These are phyloP conservation scores for Byssochlamys sp. DNA, from an alignment of 2,329 filamentous ascomycete genomes.

Conservation along the genomic window DNA sequence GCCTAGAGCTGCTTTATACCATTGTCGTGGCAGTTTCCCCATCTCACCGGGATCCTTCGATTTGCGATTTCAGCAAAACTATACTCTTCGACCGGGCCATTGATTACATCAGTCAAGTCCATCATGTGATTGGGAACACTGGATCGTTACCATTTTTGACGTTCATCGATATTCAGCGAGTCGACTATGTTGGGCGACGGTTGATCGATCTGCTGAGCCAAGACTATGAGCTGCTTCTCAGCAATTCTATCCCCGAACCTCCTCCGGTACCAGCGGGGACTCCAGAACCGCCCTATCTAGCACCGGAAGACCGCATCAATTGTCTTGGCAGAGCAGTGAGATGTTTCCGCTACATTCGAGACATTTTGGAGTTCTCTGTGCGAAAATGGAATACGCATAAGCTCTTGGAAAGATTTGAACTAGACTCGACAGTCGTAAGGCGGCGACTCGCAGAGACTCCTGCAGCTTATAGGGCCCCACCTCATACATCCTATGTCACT, in stretches of 20 bases:
- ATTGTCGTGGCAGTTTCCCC: constrained; percentile 83
- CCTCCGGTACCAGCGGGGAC: constrained; percentile 22
- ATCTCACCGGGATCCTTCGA: constrained; percentile 58
- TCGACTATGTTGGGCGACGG: constrained; percentile 58
- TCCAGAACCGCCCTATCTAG: constrained; percentile 22
- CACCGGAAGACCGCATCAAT: constrained; percentile 23
- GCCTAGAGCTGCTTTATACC: constrained; percentile 81
- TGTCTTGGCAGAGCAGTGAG: constrained; percentile 23
- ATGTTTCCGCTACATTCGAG: constrained; percentile 22
- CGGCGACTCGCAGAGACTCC: constrained; percentile 1
- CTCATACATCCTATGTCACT: constrained; percentile 8
- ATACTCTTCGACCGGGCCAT: constrained; percentile 80
- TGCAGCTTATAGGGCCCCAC: constrained; percentile 1
- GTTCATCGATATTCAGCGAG: constrained; percentile 76
- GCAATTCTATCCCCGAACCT: constrained; percentile 17
- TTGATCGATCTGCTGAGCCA: constrained; percentile 48
- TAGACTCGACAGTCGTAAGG: constrained; percentile 18
- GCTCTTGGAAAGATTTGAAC: constrained; percentile 24
- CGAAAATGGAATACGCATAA: constrained; percentile 25
- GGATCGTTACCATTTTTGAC: constrained; percentile 61
- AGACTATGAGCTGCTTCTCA: constrained; percentile 40
- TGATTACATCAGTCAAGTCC: constrained; percentile 67
- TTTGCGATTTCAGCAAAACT: constrained; percentile 65
- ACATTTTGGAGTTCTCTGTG: constrained; percentile 23
- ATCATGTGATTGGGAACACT: constrained; percentile 54